phyloP scores from a whole-genome alignment of 2,329 filamentous ascomycete genomes.

The Diplocarpon rosae region DNA sequence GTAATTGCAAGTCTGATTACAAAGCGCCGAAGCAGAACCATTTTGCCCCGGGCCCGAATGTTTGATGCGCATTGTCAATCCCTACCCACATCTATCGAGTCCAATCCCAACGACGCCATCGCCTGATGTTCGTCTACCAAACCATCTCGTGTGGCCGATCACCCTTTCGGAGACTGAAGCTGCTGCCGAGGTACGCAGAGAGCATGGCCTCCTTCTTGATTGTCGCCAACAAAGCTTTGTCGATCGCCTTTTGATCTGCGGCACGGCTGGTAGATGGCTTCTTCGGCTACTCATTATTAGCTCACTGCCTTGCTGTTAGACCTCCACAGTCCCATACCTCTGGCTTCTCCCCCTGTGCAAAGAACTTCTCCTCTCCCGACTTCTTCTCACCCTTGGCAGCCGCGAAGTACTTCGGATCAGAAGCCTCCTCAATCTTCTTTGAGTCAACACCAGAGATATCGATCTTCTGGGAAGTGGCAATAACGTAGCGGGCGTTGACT shows the following conservation, averaged over 20 bases:
- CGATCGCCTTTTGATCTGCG: conserved; percentile 95
- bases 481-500: conserved; percentile 89
- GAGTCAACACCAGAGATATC: conserved; percentile 77
- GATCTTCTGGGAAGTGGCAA: conserved; percentile 78
- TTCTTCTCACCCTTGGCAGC: conserved; percentile 93
- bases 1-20: conserved; percentile 30
- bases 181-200: conserved; percentile 83
- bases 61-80: conserved; percentile 47
- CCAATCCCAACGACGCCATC: conserved; percentile 22
- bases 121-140: conserved; percentile 56
- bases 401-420: conserved; percentile 80
- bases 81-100: conserved; percentile 35
- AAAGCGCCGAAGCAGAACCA: conserved; percentile 32
- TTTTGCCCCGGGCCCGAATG: conserved; percentile 55
- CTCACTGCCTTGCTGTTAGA: conserved; percentile 1
- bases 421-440: conserved; percentile 75
- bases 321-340: conserved; percentile 55
- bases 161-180: conserved; percentile 97
- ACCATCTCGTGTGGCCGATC: conserved; percentile 99
- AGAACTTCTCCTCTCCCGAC: conserved; percentile 96
- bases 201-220: conserved; percentile 99
- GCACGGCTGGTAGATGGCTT: conserved; percentile 82
- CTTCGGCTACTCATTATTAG: conserved; percentile 68
- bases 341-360: conserved; percentile 97
- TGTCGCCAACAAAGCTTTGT: conserved; percentile 87